Conservation (phyloP, 1,284 basidiomycete genomes). For the Cerioporus squamosus region DNA sequence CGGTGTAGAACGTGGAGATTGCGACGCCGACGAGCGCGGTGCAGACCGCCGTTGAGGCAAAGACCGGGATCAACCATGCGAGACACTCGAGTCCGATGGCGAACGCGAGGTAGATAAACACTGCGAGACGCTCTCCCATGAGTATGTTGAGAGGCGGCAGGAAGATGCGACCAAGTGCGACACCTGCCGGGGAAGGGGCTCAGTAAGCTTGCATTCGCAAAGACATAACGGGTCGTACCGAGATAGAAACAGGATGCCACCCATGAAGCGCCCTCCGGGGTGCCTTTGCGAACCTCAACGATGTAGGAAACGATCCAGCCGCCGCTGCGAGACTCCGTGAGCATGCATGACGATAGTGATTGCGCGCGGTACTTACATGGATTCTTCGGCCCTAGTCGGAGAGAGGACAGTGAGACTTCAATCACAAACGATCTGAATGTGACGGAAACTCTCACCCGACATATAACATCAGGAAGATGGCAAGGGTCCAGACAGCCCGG, state of each 20-base stretch:
- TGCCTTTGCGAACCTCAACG: conserved; percentile 34
- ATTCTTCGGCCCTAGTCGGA: conserved; percentile 35
- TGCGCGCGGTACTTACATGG: conserved; percentile 30
- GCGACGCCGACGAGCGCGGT: conserved; percentile 39
- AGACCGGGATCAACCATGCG: conserved; percentile 36
- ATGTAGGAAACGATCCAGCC: conserved; percentile 40
- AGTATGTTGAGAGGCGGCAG: conserved; percentile 36
- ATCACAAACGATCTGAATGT: too few species aligned
- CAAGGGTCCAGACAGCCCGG: conserved; percentile 36
- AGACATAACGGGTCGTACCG: conserved; percentile 20
- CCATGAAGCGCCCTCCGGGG: conserved; percentile 37
- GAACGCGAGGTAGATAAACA: conserved; percentile 35
- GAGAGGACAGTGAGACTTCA: not conserved
- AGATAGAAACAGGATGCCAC: conserved; percentile 39
- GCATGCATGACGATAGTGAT: not conserved
- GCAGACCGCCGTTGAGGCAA: conserved; percentile 37
- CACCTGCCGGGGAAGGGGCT: conserved; percentile 19
- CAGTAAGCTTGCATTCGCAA: not conserved
- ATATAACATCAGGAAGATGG: conserved; percentile 38
- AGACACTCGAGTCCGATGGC: conserved; percentile 36
- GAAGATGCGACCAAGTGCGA: conserved; percentile 37
- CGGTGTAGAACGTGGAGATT: conserved; percentile 40
- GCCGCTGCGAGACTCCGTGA: conserved; percentile 22
- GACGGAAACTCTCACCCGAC: conserved; percentile 29
- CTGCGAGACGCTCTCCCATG: conserved; percentile 37